Base-by-base conservation (phyloP, 1,139 yeast species). In the Kodamaea derodonti region DNA sequence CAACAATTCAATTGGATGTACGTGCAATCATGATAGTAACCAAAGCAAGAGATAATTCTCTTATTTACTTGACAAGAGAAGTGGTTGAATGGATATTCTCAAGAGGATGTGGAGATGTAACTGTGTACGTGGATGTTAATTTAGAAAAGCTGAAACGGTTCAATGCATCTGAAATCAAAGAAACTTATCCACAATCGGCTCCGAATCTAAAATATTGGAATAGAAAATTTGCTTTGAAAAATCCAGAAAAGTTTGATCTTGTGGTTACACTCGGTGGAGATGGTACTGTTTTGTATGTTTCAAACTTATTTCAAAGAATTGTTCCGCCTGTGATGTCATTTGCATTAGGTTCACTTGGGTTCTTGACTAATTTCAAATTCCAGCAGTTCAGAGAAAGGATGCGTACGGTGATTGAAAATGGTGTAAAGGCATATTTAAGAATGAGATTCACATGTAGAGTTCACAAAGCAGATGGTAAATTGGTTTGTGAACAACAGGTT, bases 301-400 rank as follows among this genome's bases (percentile, higher is more conserved):
- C 90, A 1, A 82, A 84, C 30, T 58, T 86, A 33, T 86, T 86
- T 58, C 95, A 86, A 54, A 62, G 77, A 42, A 78, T 80, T 33
- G 95, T 86, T 0, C 95, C 96, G 3, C 96, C 95, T 1, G 86
- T 85, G n/a, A 72, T 85, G 48, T 78, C 88, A 20, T 86, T 86
- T 58, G 71, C 90, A 2, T 64, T 86, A 27, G 95, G 95, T 0
- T 81, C 90, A 1, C 62, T 86, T 22, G 95, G 95, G 3, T 86
- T 86, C 48, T 63, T 86, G 39, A 85, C 95, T 3, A 83, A 83
- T 47, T 85, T 84, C 59, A 70, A 75, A 42, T 85, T 82, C 52
- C 87, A 81, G 48, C 74, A 80, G 39, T 85, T 82, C 57, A 66
- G 81, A 37, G 67, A 69, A 25, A 68, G 72, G 23, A 65, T 86